Evolutionary conservation across 2,329 filamentous ascomycete genomes (phyloP).

Genomic region (Fusarium floridanum): DNA sequence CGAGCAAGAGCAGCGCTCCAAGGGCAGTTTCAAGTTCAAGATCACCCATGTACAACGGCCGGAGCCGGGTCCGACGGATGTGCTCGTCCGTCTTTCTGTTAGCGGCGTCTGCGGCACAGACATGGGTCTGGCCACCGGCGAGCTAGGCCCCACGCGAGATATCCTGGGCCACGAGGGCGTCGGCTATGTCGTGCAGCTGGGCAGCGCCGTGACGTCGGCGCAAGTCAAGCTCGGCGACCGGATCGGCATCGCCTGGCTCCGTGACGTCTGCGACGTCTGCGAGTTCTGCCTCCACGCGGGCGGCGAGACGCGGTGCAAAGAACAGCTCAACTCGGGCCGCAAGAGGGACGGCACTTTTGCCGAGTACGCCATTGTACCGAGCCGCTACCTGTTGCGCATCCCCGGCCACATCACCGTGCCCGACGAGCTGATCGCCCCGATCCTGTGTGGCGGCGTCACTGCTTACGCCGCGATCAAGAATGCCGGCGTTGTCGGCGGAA

Average conservation of each 20-base stretch:
- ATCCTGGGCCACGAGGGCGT: conserved; percentile 26
- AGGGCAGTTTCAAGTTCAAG: not conserved
- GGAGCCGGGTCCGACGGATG: not conserved
- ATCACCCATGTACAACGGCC: not conserved
- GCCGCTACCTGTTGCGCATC: conserved; percentile 48
- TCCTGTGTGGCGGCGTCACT: conserved; percentile 59
- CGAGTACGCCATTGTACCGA: conserved; percentile 53
- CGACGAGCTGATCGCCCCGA: conserved; percentile 54
- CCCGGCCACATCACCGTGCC: conserved; percentile 42
- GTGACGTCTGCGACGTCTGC: conserved; percentile 50
- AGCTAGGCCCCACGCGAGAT: conserved; percentile 12
- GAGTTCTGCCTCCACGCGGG: conserved; percentile 49
- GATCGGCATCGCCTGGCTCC: conserved; percentile 17
- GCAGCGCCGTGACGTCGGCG: not conserved
- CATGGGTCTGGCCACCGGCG: conserved; percentile 12
- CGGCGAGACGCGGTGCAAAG: conserved; percentile 53
- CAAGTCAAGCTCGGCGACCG: conserved; percentile 9
- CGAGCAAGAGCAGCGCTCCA: not conserved
- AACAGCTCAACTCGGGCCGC: conserved; percentile 48
- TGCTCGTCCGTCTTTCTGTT: conserved; percentile 8
- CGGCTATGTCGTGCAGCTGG: conserved; percentile 5
- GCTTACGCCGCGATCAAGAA: conserved; percentile 56
- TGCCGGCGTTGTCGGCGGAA: conserved; percentile 46
- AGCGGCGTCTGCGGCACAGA: conserved; percentile 23
- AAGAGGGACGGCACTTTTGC: conserved; percentile 54